Conservation (phyloP, 257 asterid species). For the Rhazya stricta region DNA sequence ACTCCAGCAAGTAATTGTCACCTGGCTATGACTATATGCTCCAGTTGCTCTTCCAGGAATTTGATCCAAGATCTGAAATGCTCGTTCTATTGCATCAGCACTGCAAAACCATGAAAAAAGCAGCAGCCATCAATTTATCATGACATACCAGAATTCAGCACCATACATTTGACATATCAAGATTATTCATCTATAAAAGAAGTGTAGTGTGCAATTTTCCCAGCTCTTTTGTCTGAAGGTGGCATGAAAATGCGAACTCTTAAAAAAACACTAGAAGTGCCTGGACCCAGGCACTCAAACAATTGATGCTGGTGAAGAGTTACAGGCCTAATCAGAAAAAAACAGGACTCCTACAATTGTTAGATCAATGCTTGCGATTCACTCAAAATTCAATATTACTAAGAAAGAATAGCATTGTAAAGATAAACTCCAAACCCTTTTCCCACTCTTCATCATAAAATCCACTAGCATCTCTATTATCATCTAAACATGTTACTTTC, state of each 20-base stretch:
- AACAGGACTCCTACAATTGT: background rate
- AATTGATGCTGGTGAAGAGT: background rate
- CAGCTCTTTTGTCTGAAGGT: background rate
- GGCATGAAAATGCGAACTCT: too few species aligned
- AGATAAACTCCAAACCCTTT: background rate
- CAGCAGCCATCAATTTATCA: constrained; percentile 11
- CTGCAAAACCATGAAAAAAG: constrained; percentile 30
- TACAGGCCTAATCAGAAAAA: background rate
- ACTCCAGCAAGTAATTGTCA: constrained; percentile 20
- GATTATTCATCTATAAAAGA: constrained; percentile 3
- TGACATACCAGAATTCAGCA: background rate
- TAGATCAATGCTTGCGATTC: background rate
- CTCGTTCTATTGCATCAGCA: constrained; percentile 90
- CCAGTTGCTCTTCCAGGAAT: constrained; percentile 99
- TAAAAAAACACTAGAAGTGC: background rate
- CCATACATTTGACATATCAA: constrained; percentile 3
- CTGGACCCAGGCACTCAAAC: background rate
- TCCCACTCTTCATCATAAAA: background rate
- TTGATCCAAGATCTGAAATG: constrained; percentile 83
- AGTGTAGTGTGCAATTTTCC: background rate
- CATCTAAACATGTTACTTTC: background rate
- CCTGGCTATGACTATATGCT: constrained; percentile 99
- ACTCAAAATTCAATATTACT: background rate
- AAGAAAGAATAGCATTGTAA: background rate
- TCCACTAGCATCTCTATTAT: background rate